These are phyloP conservation scores for Pleomassaria siparia DNA, from an alignment of 2,329 filamentous ascomycete genomes.

Conservation along the genomic window DNA sequence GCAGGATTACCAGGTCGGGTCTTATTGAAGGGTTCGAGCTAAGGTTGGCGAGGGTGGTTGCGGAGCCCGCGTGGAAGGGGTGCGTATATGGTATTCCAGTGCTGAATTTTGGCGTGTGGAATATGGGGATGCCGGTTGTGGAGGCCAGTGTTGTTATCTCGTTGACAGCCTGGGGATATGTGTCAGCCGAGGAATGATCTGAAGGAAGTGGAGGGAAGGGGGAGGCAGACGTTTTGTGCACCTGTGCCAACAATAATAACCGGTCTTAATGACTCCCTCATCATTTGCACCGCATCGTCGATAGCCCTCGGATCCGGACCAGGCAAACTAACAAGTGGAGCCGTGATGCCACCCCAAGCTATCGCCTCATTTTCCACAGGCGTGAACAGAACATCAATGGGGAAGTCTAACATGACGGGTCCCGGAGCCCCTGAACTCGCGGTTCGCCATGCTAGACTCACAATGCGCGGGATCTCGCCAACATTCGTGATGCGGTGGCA, in stretches of 20 bases:
- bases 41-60: constrained; percentile 38
- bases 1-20: constrained; percentile 47
- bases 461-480: constrained; percentile 50
- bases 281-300: constrained; percentile 32
- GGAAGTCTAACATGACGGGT: constrained; percentile 43
- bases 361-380: constrained; percentile 43
- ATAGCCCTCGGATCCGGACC: constrained; percentile 43
- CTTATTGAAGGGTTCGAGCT: constrained; percentile 21
- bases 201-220: not conserved
- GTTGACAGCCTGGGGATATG: constrained; percentile 29
- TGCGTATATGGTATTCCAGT: constrained; percentile 30
- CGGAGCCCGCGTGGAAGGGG: constrained; percentile 40
- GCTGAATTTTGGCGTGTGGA: constrained; percentile 44
- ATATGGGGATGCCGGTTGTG: constrained; percentile 42
- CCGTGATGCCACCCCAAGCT: constrained; percentile 46
- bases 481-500: constrained; percentile 48
- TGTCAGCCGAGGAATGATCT: not conserved
- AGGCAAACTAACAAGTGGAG: constrained; percentile 35
- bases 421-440: constrained; percentile 47
- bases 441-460: constrained; percentile 45
- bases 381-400: constrained; percentile 47
- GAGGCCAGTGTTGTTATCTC: constrained; percentile 38
- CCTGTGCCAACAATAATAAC: constrained; percentile 49
- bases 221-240: constrained; percentile 19
- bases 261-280: constrained; percentile 41